These are phyloP conservation scores for Colletotrichum liaoningense DNA, from an alignment of 2,329 filamentous ascomycete species.

Conservation along the genomic window DNA sequence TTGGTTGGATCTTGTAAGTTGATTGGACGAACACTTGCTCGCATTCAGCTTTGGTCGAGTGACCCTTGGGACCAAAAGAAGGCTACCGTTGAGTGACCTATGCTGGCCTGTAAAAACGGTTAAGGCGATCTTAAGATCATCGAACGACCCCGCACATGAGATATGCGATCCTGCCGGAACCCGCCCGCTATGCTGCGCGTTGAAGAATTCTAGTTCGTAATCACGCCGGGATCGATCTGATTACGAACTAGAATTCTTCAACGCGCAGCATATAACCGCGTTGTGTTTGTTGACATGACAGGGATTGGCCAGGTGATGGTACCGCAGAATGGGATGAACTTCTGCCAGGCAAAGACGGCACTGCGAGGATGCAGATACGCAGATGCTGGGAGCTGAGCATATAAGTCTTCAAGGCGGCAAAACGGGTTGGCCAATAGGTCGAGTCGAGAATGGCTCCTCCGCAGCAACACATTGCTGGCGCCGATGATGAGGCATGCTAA, in stretches of 20 bases:
- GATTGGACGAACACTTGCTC: neutral
- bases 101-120: neutral
- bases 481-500: neutral
- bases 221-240: too few relatives aligned
- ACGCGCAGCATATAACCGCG: too few relatives aligned
- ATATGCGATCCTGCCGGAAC: neutral
- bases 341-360: neutral
- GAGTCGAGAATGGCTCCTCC: conserved; percentile 1
- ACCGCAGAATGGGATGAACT: conserved; percentile 25
- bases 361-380: neutral
- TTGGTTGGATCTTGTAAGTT: neutral
- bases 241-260: too few relatives aligned
- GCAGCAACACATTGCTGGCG: neutral
- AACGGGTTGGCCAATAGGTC: neutral
- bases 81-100: neutral
- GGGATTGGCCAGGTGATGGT: neutral
- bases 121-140: neutral
- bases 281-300: neutral
- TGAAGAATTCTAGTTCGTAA: too few relatives aligned
- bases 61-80: too few relatives aligned
- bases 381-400: neutral
- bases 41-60: neutral
- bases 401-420: neutral
- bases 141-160: neutral
- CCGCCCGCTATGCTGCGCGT: too few relatives aligned